A percentile compares a stretch with the other conserved stretches of the same genome.
phyloP scores from a whole-genome alignment of 805 yeast species.

The Starmerella lactis-condensi region DNA sequence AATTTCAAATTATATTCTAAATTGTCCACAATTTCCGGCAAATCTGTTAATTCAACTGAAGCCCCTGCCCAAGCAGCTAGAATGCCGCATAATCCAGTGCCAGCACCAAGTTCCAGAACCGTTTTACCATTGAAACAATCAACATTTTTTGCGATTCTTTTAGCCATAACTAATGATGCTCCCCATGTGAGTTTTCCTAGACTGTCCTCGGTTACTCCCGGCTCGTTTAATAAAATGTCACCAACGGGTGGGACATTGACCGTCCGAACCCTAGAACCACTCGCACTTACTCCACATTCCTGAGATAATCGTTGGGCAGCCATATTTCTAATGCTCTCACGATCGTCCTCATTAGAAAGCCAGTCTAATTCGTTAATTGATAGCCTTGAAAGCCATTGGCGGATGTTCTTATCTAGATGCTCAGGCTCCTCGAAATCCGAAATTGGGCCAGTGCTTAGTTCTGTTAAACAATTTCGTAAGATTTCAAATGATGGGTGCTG shows the following conservation, averaged over 20 bases:
- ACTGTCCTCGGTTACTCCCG: constrained; percentile 70
- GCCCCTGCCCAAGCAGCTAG: constrained; percentile 37
- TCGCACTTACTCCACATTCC: constrained; percentile 69
- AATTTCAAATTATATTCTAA: constrained; percentile 36
- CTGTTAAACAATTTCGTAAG: constrained; percentile 10
- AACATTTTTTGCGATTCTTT: constrained; percentile 25
- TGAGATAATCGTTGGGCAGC: constrained; percentile 57
- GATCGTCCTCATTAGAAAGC: constrained; percentile 23
- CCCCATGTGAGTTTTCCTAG: constrained; percentile 96
- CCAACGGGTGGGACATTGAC: constrained; percentile 31
- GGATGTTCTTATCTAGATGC: constrained; percentile 13
- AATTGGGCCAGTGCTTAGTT: constrained; percentile 6
- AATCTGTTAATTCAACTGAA: constrained; percentile 46
- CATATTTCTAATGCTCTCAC: constrained; percentile 29
- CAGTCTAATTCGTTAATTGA: constrained; percentile 26
- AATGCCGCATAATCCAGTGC: constrained; percentile 84
- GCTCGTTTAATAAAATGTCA: constrained; percentile 39
- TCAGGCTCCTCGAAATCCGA: constrained; percentile 11
- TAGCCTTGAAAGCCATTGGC: constrained; percentile 22
- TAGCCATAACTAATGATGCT: constrained; percentile 53
- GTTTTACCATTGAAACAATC: background rate
- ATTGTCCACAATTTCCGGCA: constrained; percentile 60
- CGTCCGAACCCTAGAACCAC: constrained; percentile 47
- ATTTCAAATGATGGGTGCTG: constrained; percentile 11
- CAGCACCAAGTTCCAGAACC: constrained; percentile 65